Conservation (phyloP, 2,329 filamentous ascomycete species). For the Trichoderma endophyticum region DNA sequence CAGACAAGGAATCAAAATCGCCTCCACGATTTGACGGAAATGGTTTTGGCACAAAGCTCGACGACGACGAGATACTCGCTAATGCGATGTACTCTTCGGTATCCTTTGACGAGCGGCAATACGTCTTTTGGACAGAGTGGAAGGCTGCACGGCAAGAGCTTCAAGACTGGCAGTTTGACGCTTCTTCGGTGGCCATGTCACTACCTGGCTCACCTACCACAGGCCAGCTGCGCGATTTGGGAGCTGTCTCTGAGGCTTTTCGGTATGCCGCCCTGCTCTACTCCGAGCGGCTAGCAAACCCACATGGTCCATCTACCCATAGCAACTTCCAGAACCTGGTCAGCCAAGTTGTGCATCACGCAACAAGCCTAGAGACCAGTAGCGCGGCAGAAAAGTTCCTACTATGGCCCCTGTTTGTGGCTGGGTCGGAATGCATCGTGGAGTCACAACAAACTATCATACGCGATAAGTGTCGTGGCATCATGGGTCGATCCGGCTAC, state of each 20-base stretch:
- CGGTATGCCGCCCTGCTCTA: constrained; percentile 86
- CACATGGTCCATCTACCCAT: constrained; percentile 67
- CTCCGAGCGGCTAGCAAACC: constrained; percentile 80
- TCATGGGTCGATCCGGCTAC: constrained; percentile 85
- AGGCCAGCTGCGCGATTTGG: constrained; percentile 68
- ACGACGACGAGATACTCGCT: constrained; percentile 52
- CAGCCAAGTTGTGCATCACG: constrained; percentile 77
- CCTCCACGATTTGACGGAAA: constrained; percentile 63
- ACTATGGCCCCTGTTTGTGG: constrained; percentile 89
- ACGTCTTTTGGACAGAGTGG: constrained; percentile 84
- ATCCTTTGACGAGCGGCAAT: constrained; percentile 56
- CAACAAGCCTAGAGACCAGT: constrained; percentile 70
- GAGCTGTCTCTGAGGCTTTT: constrained; percentile 85
- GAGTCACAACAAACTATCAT: constrained; percentile 76
- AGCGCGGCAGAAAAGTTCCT: constrained; percentile 80
- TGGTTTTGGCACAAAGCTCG: constrained; percentile 56
- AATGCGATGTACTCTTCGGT: constrained; percentile 30
- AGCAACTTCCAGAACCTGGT: constrained; percentile 81
- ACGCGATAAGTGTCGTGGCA: constrained; percentile 75
- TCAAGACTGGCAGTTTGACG: constrained; percentile 76
- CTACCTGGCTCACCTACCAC: constrained; percentile 51
- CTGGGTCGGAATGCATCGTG: constrained; percentile 83
- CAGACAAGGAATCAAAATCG: constrained; percentile 24
- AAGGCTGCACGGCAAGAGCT: constrained; percentile 72
- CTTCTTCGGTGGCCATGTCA: constrained; percentile 47